Percentiles rank a stretch among this genome's conserved stretches.
Evolutionary conservation across 495 filamentous ascomycete genomes (phyloP).

Genomic region (Podospora australis): DNA sequence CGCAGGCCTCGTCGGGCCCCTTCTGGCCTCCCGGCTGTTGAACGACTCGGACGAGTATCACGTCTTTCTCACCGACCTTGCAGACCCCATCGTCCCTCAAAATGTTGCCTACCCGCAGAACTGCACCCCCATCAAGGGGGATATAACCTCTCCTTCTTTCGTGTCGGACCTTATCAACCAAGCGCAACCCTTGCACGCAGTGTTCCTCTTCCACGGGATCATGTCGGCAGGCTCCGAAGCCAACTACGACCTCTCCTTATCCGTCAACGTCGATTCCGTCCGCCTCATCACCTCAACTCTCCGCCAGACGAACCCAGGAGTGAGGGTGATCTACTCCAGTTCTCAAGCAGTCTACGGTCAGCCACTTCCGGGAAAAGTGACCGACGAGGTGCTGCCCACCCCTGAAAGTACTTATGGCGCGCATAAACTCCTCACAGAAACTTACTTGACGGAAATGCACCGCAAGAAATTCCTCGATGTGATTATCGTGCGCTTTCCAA

Average conservation of each 20-base stretch:
- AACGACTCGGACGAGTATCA: slow-evolving; percentile 44
- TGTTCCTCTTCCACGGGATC: slow-evolving; percentile 80
- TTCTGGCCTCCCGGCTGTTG: slow-evolving; percentile 58
- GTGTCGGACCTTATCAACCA: slow-evolving; percentile 40
- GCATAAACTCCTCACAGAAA: slow-evolving; percentile 73
- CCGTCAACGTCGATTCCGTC: slow-evolving; percentile 70
- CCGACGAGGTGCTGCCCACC: slow-evolving; percentile 49
- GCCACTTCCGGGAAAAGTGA: slow-evolving; percentile 24
- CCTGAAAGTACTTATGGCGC: slow-evolving; percentile 69
- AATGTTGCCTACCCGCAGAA: slow-evolving; percentile 48
- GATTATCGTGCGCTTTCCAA: slow-evolving; percentile 63
- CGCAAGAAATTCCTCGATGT: slow-evolving; percentile 64
- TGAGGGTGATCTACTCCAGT: slow-evolving; percentile 56
- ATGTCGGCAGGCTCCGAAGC: slow-evolving; percentile 75
- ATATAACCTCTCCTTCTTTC: slow-evolving; percentile 52
- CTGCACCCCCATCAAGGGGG: slow-evolving; percentile 50
- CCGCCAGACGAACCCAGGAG: slow-evolving; percentile 49
- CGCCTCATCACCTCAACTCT: slow-evolving; percentile 57
- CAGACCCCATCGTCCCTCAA: slow-evolving; percentile 48
- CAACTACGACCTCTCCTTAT: slow-evolving; percentile 65
- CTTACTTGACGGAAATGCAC: slow-evolving; percentile 68
- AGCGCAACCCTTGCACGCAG: slow-evolving; percentile 47
- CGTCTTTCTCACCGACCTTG: slow-evolving; percentile 60
- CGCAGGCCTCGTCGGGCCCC: slow-evolving; percentile 64
- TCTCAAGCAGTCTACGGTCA: slow-evolving; percentile 38